Base-by-base conservation (phyloP, 2,329 filamentous ascomycete genomes). In the Sporothrix protearum region DNA sequence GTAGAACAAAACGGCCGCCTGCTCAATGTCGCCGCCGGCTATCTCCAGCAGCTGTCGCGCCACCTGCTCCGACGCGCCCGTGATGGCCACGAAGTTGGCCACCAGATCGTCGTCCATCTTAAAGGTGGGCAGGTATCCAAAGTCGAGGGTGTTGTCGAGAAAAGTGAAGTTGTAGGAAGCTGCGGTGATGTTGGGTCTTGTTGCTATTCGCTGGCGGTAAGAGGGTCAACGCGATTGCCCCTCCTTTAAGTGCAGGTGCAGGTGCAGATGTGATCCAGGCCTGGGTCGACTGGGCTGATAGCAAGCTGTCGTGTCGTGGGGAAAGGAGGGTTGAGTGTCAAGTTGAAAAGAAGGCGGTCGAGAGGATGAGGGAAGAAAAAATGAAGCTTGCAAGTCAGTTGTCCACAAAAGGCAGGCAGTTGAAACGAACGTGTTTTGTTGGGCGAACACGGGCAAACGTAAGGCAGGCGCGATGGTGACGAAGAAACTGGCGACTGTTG, bases 1-100 rank as follows among this genome's bases (percentile, higher is more conserved):
- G 80, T 93, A 98, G 82, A 90, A 99, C 14, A 98, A 89, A 78
- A 93, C 89, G 76, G 97, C 90, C 33, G 96, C 96, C 78, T 95
- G 91, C 80, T 93, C 89, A 68, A 95, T 84, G 78, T 97, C 91
- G 77, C 90, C 90, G 76, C 93, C 91, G n/a, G 94, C 90, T 78
- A 99, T 87, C 76, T 92, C 87, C 64, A 98, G 87, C 80, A 96
- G 97, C 76, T 92, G 91, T 73, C 88, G 87, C 39, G 95, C 96
- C 74, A 94, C 88, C 75, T 90, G 85, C 36, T 90, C 86, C 73
- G 86, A 88, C 72, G 91, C 88, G 76, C 89, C 91, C 51, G 96
- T 98, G 79, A 99, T 92, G 81, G 87, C 85, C 77, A 89, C 89
- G 80, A 99, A 97, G 77, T 89, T 89, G 74, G 88, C 87, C 76